phyloP scores from a whole-genome alignment of 2,329 filamentous ascomycete genomes.

The Fusarium sterilihyphosum region DNA sequence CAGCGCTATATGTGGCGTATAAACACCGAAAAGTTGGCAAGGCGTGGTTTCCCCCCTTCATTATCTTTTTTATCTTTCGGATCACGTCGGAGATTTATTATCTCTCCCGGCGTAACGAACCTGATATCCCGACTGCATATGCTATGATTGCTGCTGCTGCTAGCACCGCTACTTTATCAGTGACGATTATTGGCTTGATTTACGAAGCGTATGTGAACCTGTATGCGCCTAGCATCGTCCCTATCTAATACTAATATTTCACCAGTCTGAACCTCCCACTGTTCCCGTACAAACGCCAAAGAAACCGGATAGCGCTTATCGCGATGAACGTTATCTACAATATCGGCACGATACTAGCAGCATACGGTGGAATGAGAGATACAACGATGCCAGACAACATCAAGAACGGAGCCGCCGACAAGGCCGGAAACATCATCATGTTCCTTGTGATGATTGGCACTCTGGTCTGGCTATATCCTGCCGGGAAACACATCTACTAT shows the following conservation, averaged over 20 bases:
- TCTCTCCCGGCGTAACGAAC: not conserved
- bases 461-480: not conserved
- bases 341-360: not conserved
- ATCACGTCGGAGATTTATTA: not conserved
- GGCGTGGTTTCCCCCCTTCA: not conserved
- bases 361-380: not conserved
- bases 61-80: not conserved
- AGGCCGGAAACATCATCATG: not conserved
- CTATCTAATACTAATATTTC: fast-evolving
- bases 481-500: not conserved
- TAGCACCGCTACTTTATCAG: not conserved
- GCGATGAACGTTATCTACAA: not conserved
- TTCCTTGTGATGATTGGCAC: not conserved
- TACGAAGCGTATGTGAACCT: not conserved
- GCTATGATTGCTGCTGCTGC: not conserved
- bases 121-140: not conserved
- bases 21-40: not conserved
- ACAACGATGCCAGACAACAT: not conserved
- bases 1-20: not conserved
- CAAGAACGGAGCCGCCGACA: not conserved
- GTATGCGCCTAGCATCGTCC: not conserved
- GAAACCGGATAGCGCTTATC: not conserved
- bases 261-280: not conserved
- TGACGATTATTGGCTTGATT: not conserved
- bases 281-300: not conserved